Evolutionary conservation across 139 green algal genomes (phyloP).

Genomic region (Chlamydomonas sp.): DNA sequence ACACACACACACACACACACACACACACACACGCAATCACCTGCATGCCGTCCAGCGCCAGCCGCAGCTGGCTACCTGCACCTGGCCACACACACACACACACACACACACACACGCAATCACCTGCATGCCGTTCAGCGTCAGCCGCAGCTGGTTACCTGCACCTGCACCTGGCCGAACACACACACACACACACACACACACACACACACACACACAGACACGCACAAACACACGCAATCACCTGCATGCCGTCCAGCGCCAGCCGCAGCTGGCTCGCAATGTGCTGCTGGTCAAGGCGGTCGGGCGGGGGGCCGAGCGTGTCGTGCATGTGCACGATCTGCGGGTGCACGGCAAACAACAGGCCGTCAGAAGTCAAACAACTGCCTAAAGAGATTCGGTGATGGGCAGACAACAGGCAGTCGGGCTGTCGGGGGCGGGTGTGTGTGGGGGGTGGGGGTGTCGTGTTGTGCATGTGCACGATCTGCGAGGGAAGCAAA

Average conservation of each 20-base stretch:
- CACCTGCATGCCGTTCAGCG: not conserved
- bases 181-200: not conserved
- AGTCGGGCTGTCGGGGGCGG: no score
- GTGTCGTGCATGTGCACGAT: conserved; percentile 19
- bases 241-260: not conserved
- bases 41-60: not conserved
- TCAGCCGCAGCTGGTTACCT: not conserved
- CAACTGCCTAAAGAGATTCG: no score
- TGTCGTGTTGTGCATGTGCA: no score
- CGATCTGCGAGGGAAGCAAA: no score
- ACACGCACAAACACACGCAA: no score
- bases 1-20: not conserved
- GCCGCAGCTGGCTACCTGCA: not conserved
- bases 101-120: no score
- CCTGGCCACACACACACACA: no score
- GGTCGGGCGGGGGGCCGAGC: conserved; percentile 1
- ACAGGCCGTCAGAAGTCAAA: not conserved
- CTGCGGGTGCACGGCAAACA: conserved; percentile 3
- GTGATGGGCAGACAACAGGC: no score
- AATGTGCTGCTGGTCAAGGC: not conserved
- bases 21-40: no score
- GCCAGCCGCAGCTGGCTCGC: not conserved
- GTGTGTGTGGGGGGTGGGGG: no score
- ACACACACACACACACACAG: not conserved
- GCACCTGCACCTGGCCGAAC: no score